Percentiles rank a stretch among this genome's conserved stretches.
phyloP scores from a whole-genome alignment of 176 grass and related monocot species.

The Paspalum vaginatum region DNA sequence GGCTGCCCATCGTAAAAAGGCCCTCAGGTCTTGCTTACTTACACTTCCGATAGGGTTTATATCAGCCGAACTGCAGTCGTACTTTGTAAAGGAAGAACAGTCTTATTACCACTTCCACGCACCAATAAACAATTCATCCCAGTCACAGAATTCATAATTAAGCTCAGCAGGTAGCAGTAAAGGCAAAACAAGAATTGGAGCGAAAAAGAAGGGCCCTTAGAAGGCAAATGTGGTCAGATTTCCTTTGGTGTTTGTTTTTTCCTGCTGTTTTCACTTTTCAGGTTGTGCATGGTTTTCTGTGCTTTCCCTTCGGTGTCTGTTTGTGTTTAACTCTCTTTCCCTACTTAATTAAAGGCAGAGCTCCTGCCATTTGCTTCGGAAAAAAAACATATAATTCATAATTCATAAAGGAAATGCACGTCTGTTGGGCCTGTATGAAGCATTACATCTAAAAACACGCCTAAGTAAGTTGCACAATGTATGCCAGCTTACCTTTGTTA shows the following conservation, averaged over 20 bases:
- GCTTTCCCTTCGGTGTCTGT: no score
- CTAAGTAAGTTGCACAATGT: slow-evolving; percentile 13
- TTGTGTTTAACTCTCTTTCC: no score
- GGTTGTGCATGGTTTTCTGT: no score
- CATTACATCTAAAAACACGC: not conserved
- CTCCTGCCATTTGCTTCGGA: no score
- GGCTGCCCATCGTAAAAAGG: slow-evolving; percentile 89
- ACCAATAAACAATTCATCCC: slow-evolving; percentile 10
- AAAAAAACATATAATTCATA: not conserved
- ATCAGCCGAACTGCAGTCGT: slow-evolving; percentile 98
- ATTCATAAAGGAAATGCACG: slow-evolving; percentile 18
- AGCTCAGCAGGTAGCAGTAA: no score
- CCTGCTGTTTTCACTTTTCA: no score
- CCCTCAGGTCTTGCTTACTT: slow-evolving; percentile 91
- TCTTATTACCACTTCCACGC: slow-evolving; percentile 2
- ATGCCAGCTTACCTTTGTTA: slow-evolving; percentile 79
- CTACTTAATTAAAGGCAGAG: no score
- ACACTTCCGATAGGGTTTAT: slow-evolving; percentile 98
- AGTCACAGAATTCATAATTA: not conserved
- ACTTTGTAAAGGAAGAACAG: slow-evolving; percentile 53
- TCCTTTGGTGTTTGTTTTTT: no score
- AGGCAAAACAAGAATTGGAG: no score
- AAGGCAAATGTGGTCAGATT: no score
- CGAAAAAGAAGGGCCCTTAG: no score
- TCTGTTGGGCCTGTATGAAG: not conserved